Evolutionary conservation across 106 monocot genomes (phyloP).

Genomic region (Vanilla planifolia): DNA sequence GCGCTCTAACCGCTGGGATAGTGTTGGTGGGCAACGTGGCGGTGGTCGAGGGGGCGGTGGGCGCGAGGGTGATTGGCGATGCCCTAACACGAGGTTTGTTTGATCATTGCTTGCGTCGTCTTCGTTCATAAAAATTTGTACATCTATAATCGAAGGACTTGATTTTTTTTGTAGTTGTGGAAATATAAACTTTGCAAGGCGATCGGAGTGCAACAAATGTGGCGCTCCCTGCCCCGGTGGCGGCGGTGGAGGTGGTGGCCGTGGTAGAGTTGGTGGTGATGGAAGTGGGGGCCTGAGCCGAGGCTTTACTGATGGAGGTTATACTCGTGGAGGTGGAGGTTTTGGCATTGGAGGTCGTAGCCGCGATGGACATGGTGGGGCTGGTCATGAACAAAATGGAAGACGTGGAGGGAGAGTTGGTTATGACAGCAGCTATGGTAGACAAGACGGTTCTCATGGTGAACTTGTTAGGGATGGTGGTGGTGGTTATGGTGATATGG

Average conservation of each 20-base stretch:
- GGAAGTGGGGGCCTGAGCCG: slow-evolving; percentile 18
- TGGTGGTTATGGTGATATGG: slow-evolving; percentile 23
- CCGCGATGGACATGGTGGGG: slow-evolving; percentile 15
- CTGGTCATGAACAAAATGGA: slow-evolving; percentile 19
- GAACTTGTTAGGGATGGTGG: slow-evolving; percentile 24
- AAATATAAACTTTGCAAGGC: slow-evolving; percentile 84
- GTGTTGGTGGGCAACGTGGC: slow-evolving; percentile 31
- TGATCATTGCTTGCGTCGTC: background rate
- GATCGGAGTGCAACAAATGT: slow-evolving; percentile 91
- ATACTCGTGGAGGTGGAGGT: slow-evolving; percentile 17
- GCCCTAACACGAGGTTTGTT: slow-evolving; percentile 67
- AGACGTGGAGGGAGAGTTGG: slow-evolving; percentile 26
- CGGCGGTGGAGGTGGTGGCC: slow-evolving; percentile 38
- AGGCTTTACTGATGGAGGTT: slow-evolving; percentile 19
- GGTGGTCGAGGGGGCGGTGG: slow-evolving; percentile 46
- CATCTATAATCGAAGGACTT: background rate
- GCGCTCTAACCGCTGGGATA: slow-evolving; percentile 17
- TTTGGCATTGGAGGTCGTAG: slow-evolving; percentile 16
- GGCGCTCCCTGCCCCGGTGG: slow-evolving; percentile 50
- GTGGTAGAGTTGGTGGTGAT: slow-evolving; percentile 19
- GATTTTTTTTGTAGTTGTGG: slow-evolving; percentile 55
- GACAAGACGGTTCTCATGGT: background rate
- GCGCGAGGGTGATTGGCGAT: slow-evolving; percentile 89
- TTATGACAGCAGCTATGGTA: background rate
- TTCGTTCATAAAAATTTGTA: background rate